A percentile compares a stretch with the other conserved stretches of the same genome.
phyloP scores from a whole-genome alignment of 2,329 filamentous ascomycete species.

The Claviceps fusiformis region DNA sequence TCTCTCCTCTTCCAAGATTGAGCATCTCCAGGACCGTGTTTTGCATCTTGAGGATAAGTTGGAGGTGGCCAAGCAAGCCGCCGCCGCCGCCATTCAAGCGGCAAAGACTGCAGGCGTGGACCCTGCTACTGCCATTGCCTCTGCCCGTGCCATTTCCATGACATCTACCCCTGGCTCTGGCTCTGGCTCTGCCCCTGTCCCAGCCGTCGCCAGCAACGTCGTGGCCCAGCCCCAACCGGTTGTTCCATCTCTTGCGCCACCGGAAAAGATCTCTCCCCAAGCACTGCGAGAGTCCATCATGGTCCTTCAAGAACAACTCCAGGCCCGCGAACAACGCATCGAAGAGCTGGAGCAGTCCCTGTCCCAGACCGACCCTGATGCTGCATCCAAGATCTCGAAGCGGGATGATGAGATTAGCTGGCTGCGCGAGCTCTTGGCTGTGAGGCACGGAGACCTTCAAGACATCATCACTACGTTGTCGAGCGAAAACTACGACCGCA shows the following conservation, averaged over 20 bases:
- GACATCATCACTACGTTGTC: constrained; percentile 78
- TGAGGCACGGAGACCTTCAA: constrained; percentile 79
- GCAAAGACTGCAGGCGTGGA: constrained; percentile 44
- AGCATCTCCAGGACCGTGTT: constrained; percentile 77
- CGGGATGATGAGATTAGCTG: constrained; percentile 88
- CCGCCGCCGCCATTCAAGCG: constrained; percentile 67
- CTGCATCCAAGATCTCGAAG: constrained; percentile 72
- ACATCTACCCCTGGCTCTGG: too few species aligned
- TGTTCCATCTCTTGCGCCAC: constrained; percentile 35
- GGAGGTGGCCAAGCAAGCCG: constrained; percentile 77
- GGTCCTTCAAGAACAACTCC: constrained; percentile 90
- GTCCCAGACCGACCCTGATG: constrained; percentile 58
- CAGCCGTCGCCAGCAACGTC: background rate
- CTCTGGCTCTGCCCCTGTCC: too few species aligned
- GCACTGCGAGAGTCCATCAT: constrained; percentile 91
- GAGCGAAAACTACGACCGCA: constrained; percentile 60
- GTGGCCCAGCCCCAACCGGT: constrained; percentile 11
- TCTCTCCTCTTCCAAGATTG: constrained; percentile 70
- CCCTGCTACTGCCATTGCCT: constrained; percentile 11
- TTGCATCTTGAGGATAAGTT: constrained; percentile 79
- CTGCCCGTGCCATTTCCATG: background rate
- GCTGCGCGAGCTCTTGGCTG: constrained; percentile 84
- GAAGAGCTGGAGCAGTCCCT: constrained; percentile 71
- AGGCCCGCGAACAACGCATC: constrained; percentile 81
- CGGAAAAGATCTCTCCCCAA: constrained; percentile 86